These are phyloP conservation scores for Tylopilus cervinicoccineus DNA, from an alignment of 768 basidiomycete species.

Conservation along the genomic window DNA sequence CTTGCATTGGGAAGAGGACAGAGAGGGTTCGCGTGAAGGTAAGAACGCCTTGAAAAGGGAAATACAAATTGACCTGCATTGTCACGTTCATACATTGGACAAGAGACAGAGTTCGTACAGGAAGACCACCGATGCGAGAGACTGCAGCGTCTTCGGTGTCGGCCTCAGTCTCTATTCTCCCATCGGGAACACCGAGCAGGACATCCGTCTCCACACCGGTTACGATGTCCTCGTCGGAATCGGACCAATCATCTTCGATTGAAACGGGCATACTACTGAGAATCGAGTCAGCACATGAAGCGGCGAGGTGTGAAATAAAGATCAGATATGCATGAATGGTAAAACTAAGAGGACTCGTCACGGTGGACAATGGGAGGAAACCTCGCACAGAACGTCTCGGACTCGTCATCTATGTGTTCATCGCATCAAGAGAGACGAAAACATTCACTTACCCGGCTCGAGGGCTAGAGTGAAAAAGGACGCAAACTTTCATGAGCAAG, in stretches of 20 bases:
- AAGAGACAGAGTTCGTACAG: conserved; percentile 63
- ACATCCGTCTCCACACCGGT: conserved; percentile 67
- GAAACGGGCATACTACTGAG: conserved; percentile 37
- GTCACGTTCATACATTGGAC: conserved; percentile 43
- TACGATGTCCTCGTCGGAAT: conserved; percentile 65
- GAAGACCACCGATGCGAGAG: conserved; percentile 86
- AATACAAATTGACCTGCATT: conserved; percentile 44
- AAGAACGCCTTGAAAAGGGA: conserved; percentile 65
- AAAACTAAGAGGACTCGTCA: conserved; percentile 64
- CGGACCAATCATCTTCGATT: conserved; percentile 68
- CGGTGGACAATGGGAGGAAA: conserved; percentile 49
- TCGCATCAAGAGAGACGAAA: conserved; percentile 28
- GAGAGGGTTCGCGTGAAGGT: conserved; percentile 54
- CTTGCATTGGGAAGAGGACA: conserved; percentile 66
- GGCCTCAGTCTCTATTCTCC: conserved; percentile 48
- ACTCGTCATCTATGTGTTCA: conserved; percentile 75
- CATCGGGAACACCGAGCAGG: conserved; percentile 79
- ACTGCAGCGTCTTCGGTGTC: conserved; percentile 77
- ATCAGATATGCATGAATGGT: conserved; percentile 97
- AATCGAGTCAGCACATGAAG: conserved; percentile 6
- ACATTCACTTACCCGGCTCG: conserved; percentile 17
- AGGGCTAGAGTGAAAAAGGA: conserved; percentile 1
- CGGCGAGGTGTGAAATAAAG: conserved; percentile 12
- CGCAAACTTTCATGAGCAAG: conserved; percentile 8
- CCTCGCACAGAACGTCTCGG: conserved; percentile 58